Evolutionary conservation across 83 land plant species (phyloP), one percentile per base, ranked within the genome.

Genomic region (Diphasiastrum complanatum): DNA sequence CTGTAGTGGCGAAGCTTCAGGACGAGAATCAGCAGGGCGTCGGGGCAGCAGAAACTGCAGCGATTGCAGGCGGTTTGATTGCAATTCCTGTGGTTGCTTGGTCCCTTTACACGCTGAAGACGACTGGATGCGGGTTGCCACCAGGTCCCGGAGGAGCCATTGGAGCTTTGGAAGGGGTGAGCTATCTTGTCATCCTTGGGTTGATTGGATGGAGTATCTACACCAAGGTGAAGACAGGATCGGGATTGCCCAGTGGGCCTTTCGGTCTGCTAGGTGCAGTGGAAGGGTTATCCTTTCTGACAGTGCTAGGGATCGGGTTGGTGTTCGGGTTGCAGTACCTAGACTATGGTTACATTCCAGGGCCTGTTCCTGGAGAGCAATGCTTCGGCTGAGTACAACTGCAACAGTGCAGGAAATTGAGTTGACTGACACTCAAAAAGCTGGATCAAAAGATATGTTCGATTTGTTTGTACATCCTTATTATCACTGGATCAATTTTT

Each of bases 81-180:
- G 62, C 98, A 1, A 65, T 45, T 55, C 98, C 98, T 5, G 92
- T 93, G 54, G 88, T 93, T 33, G 85, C 69, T 0, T 83, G 86
- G 85, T 93, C 98, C 2, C 91, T 93, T 1, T 93, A 78, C 80
- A 81, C 88, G 0, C 79, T 93, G 34, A 93, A 85, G 72, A 83
- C 91, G 1, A 93, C 98, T 0, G 98, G 98, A 41, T 93, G 98
- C 35, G 98, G 98, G 5, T 82, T 93, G 16, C 98, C 98, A 0
- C 98, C 98, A 0, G 98, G 98, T 8, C 52, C 52, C 10, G 52
- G 52, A 20, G 52, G 52, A 16, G 10, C 52, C 10, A 20, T 49
- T 20, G 52, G 52, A 22, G 52, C 52, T 49, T 19, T 49, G 8
- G 58, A 54, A 28, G 33, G 58, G 11, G 58, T 23, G 58, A 54